These are phyloP conservation scores for Erodium texanum DNA, from an alignment of 441 rosid species.

Conservation along the genomic window DNA sequence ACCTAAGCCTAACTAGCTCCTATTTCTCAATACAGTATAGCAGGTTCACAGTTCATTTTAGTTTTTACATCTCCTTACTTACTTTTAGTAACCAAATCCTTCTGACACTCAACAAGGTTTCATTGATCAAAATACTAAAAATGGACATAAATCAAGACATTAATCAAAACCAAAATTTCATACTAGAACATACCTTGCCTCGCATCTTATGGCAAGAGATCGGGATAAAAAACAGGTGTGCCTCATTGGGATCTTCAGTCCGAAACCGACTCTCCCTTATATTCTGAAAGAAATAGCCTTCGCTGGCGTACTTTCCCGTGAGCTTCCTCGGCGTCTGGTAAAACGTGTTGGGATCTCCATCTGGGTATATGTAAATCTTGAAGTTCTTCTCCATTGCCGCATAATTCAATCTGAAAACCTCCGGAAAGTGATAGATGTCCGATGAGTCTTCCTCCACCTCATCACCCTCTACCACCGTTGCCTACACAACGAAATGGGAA, in stretches of 20 bases:
- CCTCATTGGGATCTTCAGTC: slow-evolving; percentile 64
- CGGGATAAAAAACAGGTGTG: slow-evolving; percentile 81
- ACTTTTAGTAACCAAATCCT: background rate
- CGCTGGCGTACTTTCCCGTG: slow-evolving; percentile 92
- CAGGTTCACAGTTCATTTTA: background rate
- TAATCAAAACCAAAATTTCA: too few species aligned
- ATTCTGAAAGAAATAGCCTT: slow-evolving; percentile 90
- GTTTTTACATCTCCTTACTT: too few species aligned
- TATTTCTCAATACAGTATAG: background rate
- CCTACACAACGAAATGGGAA: background rate
- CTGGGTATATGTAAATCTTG: slow-evolving; percentile 78
- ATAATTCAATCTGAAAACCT: slow-evolving; percentile 50
- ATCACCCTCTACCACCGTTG: background rate
- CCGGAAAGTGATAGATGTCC: slow-evolving; percentile 58
- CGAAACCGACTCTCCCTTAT: slow-evolving; percentile 68
- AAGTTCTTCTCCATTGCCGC: slow-evolving; percentile 71
- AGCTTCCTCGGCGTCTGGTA: slow-evolving; percentile 90
- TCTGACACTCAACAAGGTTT: background rate
- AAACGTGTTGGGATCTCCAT: slow-evolving; percentile 80
- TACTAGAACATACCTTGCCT: slow-evolving; percentile 53
- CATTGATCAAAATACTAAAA: background rate
- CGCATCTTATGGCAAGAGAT: slow-evolving; percentile 97
- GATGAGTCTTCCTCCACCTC: slow-evolving; percentile 13
- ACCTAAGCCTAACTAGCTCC: background rate
- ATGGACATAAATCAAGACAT: too few species aligned